Base-by-base conservation (phyloP, 106 monocot genomes). In the Triglochin maritima region DNA sequence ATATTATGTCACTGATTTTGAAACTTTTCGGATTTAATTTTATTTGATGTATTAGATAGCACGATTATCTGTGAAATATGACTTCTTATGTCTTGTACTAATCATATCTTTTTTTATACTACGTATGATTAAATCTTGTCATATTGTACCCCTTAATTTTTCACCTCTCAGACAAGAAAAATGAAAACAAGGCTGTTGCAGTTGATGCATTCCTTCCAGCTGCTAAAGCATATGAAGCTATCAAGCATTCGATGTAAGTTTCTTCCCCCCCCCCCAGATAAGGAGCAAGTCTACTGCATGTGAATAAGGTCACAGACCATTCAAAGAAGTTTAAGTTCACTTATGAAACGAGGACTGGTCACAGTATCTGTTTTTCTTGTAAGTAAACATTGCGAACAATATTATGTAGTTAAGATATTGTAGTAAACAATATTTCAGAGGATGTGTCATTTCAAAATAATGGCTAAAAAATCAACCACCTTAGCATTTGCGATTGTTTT, bases 131-230 rank as follows among this genome's bases (percentile, higher is more conserved):
- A 11, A 13, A 9, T 11, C 58, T 5, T 13, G 58, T 16, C 10
- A 13, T 13, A 9, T 58, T 9, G 5, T 58, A 13, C 16, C 58
- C 58, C n/a, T 16, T 58, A 58, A 13, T 58, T 14, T 5, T 13
- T 15, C 47, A 48, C 15, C 7, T 57, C 6, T 57, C 6, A 71
- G 71, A 71, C 71, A 71, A 71, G 71, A 71, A 71, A 50, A 71
- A 71, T 50, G 71, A 71, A 14, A 71, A 71, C 71, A 71, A 71
- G 14, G 62, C 60, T 51, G 71, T 71, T 8, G 71, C 71, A 17
- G 71, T 71, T 60, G 59, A 71, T 41, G 71, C 57, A 0, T 71
- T 71, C 62, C 62, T 71, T n/a, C 71, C 71, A 41, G 60, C 71
- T 29, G 16, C 5, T 16, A 42, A 60, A 5, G 71, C 71, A 6